Evolutionary conservation across 225 moss, liverwort and hornwort genomes (phyloP), one percentile per base, ranked within the genome.

Genomic region (Sphagnum contortum): DNA sequence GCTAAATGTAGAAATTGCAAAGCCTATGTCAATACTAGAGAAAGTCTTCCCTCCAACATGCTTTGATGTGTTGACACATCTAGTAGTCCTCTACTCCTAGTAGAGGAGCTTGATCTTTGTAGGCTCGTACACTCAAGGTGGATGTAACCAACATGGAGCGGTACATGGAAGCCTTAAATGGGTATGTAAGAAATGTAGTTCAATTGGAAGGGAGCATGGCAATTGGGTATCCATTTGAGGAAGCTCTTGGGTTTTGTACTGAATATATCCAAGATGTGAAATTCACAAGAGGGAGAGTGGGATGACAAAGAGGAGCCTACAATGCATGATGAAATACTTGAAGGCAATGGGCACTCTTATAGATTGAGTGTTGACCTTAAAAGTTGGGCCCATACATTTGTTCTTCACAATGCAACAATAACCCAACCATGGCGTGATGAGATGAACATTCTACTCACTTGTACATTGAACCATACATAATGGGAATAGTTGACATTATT

Each of bases 201-300:
- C 44, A 12, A 53, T 55, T 11, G 5, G 64, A 65, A 45, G 52
- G 12, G 14, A 3, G 12, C 55, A 66, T 66, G 55, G 46, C 55
- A 48, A 4, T 10, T 9, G 55, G 67, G 48, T 67, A 67, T 57
- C 12, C n/a, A 12, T 8, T 29, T 4, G 57, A 57, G 6, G 67
- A 67, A 57, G 57, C 57, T 3, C 67, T 67, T 2, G 67, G 56
- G 47, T 67, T 67, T 47, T 67, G 57, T 12, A 67, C 67, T 0
- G 57, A 67, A 45, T 67, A 57, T 9, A 10, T 67, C 10, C 10
- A 3, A 5, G 12, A n/a, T 8, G 47, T 47, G 4, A 9, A 46
- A 3, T 57, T 57, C 46, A 57, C 57, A 5, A 8, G 48, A 8
- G 5, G 57, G 57, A 8, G 12, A 57, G 8, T 67, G 67, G 67